A percentile compares a stretch with the other conserved stretches of the same genome.
Evolutionary conservation across 257 asterid species (phyloP).

Genomic region (Apocynum venetum): DNA sequence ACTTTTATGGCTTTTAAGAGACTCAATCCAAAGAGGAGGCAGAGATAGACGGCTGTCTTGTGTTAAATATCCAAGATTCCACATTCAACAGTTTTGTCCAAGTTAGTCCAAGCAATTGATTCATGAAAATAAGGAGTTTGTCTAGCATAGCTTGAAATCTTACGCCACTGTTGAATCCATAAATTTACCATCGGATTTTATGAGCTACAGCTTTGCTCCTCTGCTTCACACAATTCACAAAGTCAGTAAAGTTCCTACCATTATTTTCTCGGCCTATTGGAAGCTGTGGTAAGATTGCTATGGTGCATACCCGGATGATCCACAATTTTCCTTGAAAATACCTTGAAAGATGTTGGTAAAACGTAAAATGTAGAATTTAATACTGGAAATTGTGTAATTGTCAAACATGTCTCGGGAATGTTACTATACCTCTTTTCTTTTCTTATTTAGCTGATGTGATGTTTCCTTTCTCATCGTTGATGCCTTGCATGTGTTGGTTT

Average conservation of each 20-base stretch:
- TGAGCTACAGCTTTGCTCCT: not conserved
- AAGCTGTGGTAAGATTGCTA: not conserved
- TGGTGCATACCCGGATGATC: not conserved
- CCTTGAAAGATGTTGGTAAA: not conserved
- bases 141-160: not conserved
- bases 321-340: not conserved
- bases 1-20: conserved; percentile 87
- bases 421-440: not conserved
- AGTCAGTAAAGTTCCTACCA: not conserved
- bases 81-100: not conserved
- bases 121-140: not conserved
- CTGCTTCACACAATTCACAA: not conserved
- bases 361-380: not conserved
- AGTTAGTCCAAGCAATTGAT: not conserved
- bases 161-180: not conserved
- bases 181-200: not conserved
- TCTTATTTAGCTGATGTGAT: not conserved
- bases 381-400: not conserved
- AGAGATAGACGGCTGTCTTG: conserved; percentile 31
- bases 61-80: not conserved
- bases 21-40: conserved; percentile 51
- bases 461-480: no score
- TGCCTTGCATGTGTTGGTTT: not conserved
- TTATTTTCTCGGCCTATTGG: not conserved
- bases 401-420: not conserved